A percentile compares a stretch with the other conserved stretches of the same genome.
Evolutionary conservation across 2,329 filamentous ascomycete genomes (phyloP).

Genomic region (Alternaria postmessia): DNA sequence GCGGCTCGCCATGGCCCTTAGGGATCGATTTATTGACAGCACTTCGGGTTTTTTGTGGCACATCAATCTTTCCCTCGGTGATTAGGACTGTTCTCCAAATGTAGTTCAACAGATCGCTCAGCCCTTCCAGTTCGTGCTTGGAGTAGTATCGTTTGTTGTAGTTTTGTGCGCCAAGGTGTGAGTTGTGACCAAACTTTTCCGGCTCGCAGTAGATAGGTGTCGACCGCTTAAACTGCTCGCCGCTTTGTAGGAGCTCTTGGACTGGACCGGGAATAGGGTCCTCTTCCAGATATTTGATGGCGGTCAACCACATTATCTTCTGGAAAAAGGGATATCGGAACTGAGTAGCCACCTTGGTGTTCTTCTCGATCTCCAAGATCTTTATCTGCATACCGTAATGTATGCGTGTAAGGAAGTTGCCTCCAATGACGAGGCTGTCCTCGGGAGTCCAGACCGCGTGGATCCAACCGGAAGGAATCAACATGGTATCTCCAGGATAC

Average conservation of each 20-base stretch:
- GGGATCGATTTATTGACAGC: slow-evolving; percentile 70
- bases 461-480: slow-evolving; percentile 76
- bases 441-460: slow-evolving; percentile 76
- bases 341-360: slow-evolving; percentile 70
- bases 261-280: slow-evolving; percentile 69
- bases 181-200: slow-evolving; percentile 61
- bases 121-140: slow-evolving; percentile 67
- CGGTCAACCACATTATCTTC: slow-evolving; percentile 73
- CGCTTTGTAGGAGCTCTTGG: slow-evolving; percentile 62
- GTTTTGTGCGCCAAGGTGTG: slow-evolving; percentile 60
- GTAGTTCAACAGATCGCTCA: slow-evolving; percentile 67
- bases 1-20: slow-evolving; percentile 67
- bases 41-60: slow-evolving; percentile 65
- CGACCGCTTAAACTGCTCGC: slow-evolving; percentile 64
- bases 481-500: slow-evolving; percentile 72
- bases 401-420: slow-evolving; percentile 72
- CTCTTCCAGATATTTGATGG: slow-evolving; percentile 69
- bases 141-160: slow-evolving; percentile 70
- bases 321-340: slow-evolving; percentile 75
- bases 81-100: slow-evolving; percentile 70
- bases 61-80: slow-evolving; percentile 67
- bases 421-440: slow-evolving; percentile 74
- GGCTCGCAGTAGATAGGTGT: slow-evolving; percentile 67
- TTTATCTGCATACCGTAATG: slow-evolving; percentile 73
- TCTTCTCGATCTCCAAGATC: slow-evolving; percentile 71